Conservation (phyloP, 495 filamentous ascomycete species). For the Astrocystis sublimbata region DNA sequence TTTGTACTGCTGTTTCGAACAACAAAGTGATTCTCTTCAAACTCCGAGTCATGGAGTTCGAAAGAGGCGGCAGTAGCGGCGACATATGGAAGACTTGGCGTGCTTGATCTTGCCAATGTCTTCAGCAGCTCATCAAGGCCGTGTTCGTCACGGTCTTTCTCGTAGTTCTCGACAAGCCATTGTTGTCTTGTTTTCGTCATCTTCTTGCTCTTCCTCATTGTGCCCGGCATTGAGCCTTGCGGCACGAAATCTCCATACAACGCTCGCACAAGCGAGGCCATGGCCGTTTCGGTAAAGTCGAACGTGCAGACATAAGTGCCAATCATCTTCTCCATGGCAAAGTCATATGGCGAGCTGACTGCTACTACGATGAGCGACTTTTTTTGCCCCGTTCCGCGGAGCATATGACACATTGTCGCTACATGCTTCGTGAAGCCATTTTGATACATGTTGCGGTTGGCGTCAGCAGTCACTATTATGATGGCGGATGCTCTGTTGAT, state of each 20-base stretch:
- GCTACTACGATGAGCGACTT: constrained; percentile 84
- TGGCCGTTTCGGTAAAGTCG: constrained; percentile 88
- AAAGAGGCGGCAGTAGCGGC: constrained; percentile 75
- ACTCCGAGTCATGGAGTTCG: constrained; percentile 62
- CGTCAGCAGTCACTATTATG: constrained; percentile 85
- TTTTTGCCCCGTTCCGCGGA: constrained; percentile 55
- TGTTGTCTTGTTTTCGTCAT: constrained; percentile 77
- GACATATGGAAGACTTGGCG: constrained; percentile 60
- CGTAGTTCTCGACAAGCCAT: constrained; percentile 86
- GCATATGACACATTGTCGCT: constrained; percentile 80
- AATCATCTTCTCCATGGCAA: constrained; percentile 85
- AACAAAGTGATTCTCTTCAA: constrained; percentile 82
- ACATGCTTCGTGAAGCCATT: constrained; percentile 90
- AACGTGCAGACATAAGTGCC: constrained; percentile 91
- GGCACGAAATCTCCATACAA: constrained; percentile 76
- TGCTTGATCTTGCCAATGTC: constrained; percentile 57
- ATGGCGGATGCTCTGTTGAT: constrained; percentile 84
- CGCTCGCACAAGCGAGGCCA: constrained; percentile 77
- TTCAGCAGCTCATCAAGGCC: constrained; percentile 70
- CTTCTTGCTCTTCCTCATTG: constrained; percentile 79
- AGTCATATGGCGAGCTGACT: constrained; percentile 90
- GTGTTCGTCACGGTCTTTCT: constrained; percentile 69
- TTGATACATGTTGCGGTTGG: constrained; percentile 87
- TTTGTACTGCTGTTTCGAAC: constrained; percentile 89
- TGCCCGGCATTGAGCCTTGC: constrained; percentile 73